These are phyloP conservation scores for Tetrastigma voinierianum DNA, from an alignment of 164 flowering plant species.

Conservation along the genomic window DNA sequence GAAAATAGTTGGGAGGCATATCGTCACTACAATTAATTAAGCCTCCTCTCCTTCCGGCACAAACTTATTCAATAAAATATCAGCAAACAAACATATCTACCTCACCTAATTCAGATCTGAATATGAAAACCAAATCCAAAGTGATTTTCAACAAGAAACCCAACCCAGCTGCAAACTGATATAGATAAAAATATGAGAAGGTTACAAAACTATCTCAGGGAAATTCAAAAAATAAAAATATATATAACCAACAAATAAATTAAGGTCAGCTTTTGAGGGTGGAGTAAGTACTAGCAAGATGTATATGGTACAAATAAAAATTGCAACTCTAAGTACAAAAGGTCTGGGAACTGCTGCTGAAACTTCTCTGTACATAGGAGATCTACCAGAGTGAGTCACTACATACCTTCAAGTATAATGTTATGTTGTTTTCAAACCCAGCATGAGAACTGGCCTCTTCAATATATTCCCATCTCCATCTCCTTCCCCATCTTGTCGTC, in stretches of 20 bases:
- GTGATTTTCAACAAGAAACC: too few species aligned
- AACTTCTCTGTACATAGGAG: conserved; percentile 2
- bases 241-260: not conserved
- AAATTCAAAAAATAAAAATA: not conserved
- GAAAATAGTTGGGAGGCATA: not conserved
- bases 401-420: not conserved
- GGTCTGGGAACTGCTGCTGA: not conserved
- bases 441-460: conserved; percentile 20
- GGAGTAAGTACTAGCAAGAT: not conserved
- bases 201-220: not conserved
- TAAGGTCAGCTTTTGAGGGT: conserved; percentile 2
- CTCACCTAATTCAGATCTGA: too few species aligned
- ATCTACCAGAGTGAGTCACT: conserved; percentile 6
- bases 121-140: too few species aligned
- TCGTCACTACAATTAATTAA: too few species aligned
- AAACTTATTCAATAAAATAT: too few species aligned
- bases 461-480: conserved; percentile 23
- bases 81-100: too few species aligned
- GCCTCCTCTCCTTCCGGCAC: too few species aligned
- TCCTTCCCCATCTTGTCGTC: conserved; percentile 9
- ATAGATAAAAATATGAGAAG: not conserved
- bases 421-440: not conserved
- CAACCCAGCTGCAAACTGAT: too few species aligned
- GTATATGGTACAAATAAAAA: conserved; percentile 23
- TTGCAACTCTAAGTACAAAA: not conserved